Evolutionary conservation across 176 grass and related monocot genomes (phyloP).

Genomic region (Tillandsia leiboldiana): DNA sequence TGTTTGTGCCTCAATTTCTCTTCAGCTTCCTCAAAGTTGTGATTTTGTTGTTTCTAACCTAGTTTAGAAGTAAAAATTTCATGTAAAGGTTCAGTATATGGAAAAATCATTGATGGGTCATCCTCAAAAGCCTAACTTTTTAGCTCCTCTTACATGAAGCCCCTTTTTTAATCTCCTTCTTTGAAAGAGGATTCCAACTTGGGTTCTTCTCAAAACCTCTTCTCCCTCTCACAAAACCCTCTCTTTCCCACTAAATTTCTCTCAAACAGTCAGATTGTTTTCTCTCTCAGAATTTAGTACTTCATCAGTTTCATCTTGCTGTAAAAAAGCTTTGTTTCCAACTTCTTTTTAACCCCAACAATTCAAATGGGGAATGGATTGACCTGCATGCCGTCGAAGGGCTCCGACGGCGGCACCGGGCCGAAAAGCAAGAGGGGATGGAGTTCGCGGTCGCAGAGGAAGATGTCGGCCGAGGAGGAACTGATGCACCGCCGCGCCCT

Average conservation of each 20-base stretch:
- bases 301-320: no score
- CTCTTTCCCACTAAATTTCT: no score
- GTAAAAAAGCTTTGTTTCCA: slow-evolving; percentile 3
- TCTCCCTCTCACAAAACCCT: no score
- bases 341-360: neutral
- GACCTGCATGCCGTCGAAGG: slow-evolving; percentile 48
- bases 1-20: neutral
- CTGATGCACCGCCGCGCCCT: slow-evolving; percentile 82
- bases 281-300: no score
- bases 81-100: no score
- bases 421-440: slow-evolving; percentile 56
- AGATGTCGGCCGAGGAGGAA: slow-evolving; percentile 77
- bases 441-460: slow-evolving; percentile 44
- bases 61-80: no score
- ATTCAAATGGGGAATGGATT: slow-evolving; percentile 72
- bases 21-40: neutral
- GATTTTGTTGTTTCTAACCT: neutral
- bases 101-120: neutral
- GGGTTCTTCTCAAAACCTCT: neutral
- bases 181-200: neutral
- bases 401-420: slow-evolving; percentile 20
- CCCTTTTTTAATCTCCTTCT: neutral
- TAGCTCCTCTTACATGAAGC: neutral
- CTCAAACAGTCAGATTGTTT: no score
- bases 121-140: neutral